phyloP scores from a whole-genome alignment of 1,284 basidiomycete species.

The Laetiporus sulphureus region DNA sequence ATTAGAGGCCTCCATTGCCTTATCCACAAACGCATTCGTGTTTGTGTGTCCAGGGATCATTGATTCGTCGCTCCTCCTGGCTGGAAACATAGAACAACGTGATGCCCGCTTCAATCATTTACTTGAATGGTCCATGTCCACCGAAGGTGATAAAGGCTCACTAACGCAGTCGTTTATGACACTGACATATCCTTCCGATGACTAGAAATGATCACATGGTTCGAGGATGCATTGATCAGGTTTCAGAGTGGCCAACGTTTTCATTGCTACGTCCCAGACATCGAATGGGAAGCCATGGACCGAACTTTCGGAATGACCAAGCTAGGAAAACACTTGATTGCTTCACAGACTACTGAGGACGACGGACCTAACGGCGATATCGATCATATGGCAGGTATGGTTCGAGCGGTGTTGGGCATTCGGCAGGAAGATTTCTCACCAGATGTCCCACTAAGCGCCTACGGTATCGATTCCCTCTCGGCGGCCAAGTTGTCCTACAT shows the following conservation, averaged over 20 bases:
- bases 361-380: background rate
- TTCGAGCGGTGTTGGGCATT: conserved; percentile 22
- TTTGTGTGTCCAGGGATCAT: conserved; percentile 28
- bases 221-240: conserved; percentile 3
- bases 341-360: background rate
- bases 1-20: conserved; percentile 22
- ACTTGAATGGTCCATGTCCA: conserved; percentile 20
- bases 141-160: conserved; percentile 19
- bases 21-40: conserved; percentile 28
- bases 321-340: conserved; percentile 1
- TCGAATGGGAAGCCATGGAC: conserved; percentile 5
- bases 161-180: background rate
- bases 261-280: conserved; percentile 3
- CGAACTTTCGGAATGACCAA: conserved; percentile 3
- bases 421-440: conserved; percentile 25
- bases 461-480: conserved; percentile 34
- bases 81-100: conserved; percentile 1
- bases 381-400: conserved; percentile 5
- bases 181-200: background rate
- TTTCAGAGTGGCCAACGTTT: conserved; percentile 3
- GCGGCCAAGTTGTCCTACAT: conserved; percentile 26
- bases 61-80: conserved; percentile 17
- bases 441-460: conserved; percentile 31
- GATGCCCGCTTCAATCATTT: conserved; percentile 10
- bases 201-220: conserved; percentile 5